A percentile compares a stretch with the other conserved stretches of the same genome.
These are phyloP conservation scores for Phytophthora gonapodyides DNA, from an alignment of 352 stramenopile species.

Conservation along the genomic window DNA sequence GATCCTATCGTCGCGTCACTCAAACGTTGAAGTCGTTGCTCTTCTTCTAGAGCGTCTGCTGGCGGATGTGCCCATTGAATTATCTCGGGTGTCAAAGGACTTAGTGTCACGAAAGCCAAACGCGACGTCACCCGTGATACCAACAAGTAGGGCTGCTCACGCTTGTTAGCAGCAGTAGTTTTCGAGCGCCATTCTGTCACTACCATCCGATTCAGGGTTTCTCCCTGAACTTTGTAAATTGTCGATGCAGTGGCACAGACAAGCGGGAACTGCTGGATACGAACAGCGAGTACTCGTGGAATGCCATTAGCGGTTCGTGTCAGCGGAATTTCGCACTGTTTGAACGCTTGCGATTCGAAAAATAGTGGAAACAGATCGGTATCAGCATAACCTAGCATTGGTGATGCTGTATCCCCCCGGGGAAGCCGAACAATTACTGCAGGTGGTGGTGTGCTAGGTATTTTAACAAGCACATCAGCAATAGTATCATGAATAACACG, in stretches of 20 bases:
- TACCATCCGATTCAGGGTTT: neutral
- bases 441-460: neutral
- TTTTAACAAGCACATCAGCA: no score
- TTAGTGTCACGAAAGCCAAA: neutral
- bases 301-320: neutral
- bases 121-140: neutral
- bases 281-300: neutral
- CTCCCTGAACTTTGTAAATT: conserved; percentile 1
- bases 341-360: conserved; percentile 1
- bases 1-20: neutral
- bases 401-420: neutral
- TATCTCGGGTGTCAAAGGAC: neutral
- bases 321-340: neutral
- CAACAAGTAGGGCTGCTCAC: neutral
- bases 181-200: conserved; percentile 3
- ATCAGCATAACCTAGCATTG: neutral
- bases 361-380: conserved; percentile 3
- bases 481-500: no score
- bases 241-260: neutral
- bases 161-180: neutral
- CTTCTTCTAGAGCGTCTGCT: neutral
- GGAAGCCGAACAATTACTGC: neutral
- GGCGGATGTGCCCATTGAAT: neutral
- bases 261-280: neutral
- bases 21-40: neutral